Evolutionary conservation across 2,329 filamentous ascomycete genomes (phyloP).

Genomic region (Aspergillus tubingensis): DNA sequence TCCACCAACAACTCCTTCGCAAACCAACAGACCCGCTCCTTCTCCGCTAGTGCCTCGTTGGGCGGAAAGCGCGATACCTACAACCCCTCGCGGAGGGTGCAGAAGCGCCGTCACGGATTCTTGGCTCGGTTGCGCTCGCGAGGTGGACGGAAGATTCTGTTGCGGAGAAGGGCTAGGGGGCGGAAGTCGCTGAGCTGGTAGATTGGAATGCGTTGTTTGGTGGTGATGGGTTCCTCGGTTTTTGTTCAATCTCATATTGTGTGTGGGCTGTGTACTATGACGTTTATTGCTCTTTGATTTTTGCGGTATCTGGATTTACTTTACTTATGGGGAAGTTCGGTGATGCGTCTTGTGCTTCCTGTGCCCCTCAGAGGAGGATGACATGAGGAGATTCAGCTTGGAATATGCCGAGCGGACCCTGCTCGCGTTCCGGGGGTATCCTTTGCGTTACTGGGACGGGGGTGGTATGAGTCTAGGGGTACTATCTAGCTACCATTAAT

Average conservation of each 20-base stretch:
- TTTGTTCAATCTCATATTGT: conserved; percentile 6
- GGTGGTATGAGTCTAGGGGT: background rate
- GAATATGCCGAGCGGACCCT: background rate
- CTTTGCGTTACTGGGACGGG: background rate
- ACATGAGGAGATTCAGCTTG: background rate
- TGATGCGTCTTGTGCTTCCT: background rate
- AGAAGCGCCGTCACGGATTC: conserved; percentile 65
- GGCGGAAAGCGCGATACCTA: conserved; percentile 56
- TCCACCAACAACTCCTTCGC: conserved; percentile 24
- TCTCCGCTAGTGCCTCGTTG: conserved; percentile 48
- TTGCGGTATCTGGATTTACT: background rate
- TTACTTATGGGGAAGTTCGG: background rate
- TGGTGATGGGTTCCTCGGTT: background rate
- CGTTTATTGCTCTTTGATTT: background rate
- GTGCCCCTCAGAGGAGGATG: too few species aligned
- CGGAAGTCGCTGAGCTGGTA: conserved; percentile 57
- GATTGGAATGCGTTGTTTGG: conserved; percentile 8
- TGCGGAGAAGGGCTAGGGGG: conserved; percentile 57
- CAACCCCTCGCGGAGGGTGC: conserved; percentile 59
- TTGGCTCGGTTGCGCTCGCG: conserved; percentile 54
- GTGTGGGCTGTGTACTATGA: conserved; percentile 7
- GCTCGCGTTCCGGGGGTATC: background rate
- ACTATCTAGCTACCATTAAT: background rate
- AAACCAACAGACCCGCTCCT: conserved; percentile 35
- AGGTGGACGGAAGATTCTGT: conserved; percentile 57